These are phyloP conservation scores for Pythium plurisporium DNA, from an alignment of 352 stramenopile genomes.

Conservation along the genomic window DNA sequence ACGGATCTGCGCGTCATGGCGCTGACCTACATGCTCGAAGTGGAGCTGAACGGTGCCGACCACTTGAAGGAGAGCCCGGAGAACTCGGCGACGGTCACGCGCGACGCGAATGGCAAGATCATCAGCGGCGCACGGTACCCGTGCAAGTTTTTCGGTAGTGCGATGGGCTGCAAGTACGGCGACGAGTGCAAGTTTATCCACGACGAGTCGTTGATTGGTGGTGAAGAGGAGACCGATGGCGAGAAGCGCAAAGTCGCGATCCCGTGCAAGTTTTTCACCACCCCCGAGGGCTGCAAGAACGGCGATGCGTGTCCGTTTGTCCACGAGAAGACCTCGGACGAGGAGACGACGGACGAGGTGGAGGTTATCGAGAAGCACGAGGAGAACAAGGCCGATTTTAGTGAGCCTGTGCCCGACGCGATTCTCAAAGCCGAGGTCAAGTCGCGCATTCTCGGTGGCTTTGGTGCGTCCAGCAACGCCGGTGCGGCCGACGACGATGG, in stretches of 20 bases:
- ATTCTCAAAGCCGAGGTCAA: conserved; percentile 81
- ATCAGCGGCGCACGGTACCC: conserved; percentile 46
- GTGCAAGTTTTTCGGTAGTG: conserved; percentile 77
- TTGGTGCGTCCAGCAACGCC: conserved; percentile 72
- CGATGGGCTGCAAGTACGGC: conserved; percentile 81
- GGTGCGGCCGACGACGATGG: conserved; percentile 77
- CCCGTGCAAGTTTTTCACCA: conserved; percentile 74
- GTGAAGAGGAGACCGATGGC: conserved; percentile 7
- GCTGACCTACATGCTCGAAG: conserved; percentile 82
- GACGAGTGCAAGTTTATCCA: conserved; percentile 80
- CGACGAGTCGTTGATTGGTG: conserved; percentile 32
- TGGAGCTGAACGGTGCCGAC: conserved; percentile 58
- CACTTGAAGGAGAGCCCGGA: conserved; percentile 74
- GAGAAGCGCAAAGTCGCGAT: conserved; percentile 62
- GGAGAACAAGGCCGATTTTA: conserved; percentile 19
- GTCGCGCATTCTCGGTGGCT: conserved; percentile 82
- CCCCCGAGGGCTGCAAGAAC: conserved; percentile 63
- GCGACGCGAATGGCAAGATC: conserved; percentile 63
- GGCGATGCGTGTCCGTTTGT: conserved; percentile 69
- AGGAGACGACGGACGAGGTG: conserved; percentile 3
- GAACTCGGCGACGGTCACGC: conserved; percentile 58
- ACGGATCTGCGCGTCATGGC: conserved; percentile 87
- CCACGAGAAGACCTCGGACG: conserved; percentile 45
- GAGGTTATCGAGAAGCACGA: too few species aligned
- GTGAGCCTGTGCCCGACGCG: conserved; percentile 37